These are phyloP conservation scores for Musa beccarii DNA, from an alignment of 176 grass and related monocot genomes.

Conservation along the genomic window DNA sequence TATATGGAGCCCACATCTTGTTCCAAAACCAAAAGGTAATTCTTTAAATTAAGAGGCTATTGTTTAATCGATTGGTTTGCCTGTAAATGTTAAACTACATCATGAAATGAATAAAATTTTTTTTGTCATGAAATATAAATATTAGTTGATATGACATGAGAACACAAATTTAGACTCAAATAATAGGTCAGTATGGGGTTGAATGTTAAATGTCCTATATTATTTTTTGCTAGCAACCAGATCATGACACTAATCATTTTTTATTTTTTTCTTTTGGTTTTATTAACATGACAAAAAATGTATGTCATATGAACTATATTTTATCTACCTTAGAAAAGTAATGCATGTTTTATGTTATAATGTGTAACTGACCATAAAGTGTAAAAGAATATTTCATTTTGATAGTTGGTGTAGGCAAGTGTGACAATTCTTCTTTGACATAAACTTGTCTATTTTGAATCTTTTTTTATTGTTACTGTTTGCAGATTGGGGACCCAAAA, in stretches of 20 bases:
- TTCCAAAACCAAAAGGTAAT: constrained; percentile 96
- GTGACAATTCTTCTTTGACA: too few species aligned
- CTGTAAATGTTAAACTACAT: not conserved
- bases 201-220: not conserved
- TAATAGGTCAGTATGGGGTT: not conserved
- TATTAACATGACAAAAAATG: not conserved
- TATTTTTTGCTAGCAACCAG: not conserved
- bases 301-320: too few species aligned
- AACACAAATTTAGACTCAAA: too few species aligned
- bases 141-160: too few species aligned
- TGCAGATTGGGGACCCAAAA: constrained; percentile 89
- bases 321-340: too few species aligned
- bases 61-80: not conserved
- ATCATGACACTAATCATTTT: not conserved
- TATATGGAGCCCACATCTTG: constrained; percentile 94
- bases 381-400: too few species aligned
- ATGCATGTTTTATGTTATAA: too few species aligned
- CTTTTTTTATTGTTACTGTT: not conserved
- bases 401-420: too few species aligned
- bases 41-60: not conserved
- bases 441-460: not conserved
- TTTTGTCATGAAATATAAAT: too few species aligned
- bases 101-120: too few species aligned
- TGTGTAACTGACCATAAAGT: too few species aligned
- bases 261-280: not conserved